phyloP scores from a whole-genome alignment of 345 rosid genomes.

The Populus tremula region DNA sequence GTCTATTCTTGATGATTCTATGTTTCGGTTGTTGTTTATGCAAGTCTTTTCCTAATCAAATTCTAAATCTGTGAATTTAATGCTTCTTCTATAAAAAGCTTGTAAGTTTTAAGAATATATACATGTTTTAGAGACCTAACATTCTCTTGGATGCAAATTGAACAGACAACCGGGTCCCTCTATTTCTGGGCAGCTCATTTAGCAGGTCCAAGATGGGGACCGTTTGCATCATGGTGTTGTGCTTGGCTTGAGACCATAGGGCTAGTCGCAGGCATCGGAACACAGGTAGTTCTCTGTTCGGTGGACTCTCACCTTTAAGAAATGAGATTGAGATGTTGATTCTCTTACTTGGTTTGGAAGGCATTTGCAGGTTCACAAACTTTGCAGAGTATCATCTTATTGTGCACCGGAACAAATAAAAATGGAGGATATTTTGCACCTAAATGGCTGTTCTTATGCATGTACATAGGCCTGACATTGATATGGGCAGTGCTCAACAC shows the following conservation, averaged over 20 bases:
- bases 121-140: not conserved
- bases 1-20: not conserved
- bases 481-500: slow-evolving; percentile 68
- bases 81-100: not conserved
- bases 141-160: slow-evolving; percentile 7
- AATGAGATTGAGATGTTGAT: not conserved
- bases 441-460: slow-evolving; percentile 51
- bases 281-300: slow-evolving; percentile 41
- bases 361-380: slow-evolving; percentile 66
- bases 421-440: slow-evolving; percentile 62
- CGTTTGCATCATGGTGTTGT: slow-evolving; percentile 67
- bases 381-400: slow-evolving; percentile 56
- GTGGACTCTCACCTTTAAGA: not conserved
- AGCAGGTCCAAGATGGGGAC: slow-evolving; percentile 66
- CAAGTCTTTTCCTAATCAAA: not conserved
- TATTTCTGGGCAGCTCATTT: slow-evolving; percentile 71
- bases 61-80: not conserved
- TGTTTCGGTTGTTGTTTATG: not conserved
- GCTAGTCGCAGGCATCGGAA: slow-evolving; percentile 55
- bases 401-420: slow-evolving; percentile 54
- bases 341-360: slow-evolving; percentile 22
- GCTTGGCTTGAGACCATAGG: slow-evolving; percentile 71
- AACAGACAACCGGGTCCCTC: slow-evolving; percentile 68
- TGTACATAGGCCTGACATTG: slow-evolving; percentile 49
- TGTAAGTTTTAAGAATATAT: not conserved